These are phyloP conservation scores for Ogataea kodamae DNA, from an alignment of 805 yeast species.

Conservation along the genomic window DNA sequence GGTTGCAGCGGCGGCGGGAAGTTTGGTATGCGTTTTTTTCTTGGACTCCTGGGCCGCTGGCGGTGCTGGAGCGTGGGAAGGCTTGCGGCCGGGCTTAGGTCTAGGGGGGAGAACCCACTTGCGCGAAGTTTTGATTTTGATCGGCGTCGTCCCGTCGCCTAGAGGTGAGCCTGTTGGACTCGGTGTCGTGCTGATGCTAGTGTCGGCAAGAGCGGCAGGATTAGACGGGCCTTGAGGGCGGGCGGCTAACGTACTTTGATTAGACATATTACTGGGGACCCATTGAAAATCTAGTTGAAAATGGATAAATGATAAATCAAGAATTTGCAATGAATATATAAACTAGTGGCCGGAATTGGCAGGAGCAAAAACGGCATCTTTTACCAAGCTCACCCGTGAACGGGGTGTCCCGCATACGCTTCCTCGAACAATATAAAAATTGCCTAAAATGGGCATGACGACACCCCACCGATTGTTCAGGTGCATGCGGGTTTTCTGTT, in stretches of 20 bases:
- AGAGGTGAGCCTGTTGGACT: conserved; percentile 13
- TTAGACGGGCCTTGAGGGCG: conserved; percentile 1
- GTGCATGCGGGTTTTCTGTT: conserved; percentile 1
- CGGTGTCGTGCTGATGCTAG: conserved; percentile 13
- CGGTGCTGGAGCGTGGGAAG: conserved; percentile 27
- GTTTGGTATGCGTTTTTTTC: conserved; percentile 10
- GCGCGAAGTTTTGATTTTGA: conserved; percentile 57
- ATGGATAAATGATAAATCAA: conserved; percentile 4
- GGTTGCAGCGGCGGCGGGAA: conserved; percentile 3
- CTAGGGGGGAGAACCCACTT: conserved; percentile 85
- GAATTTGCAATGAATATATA: conserved; percentile 12
- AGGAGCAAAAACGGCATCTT: conserved; percentile 10
- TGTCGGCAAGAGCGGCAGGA: conserved; percentile 6
- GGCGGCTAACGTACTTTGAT: conserved; percentile 8
- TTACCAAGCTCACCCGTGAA: conserved; percentile 6
- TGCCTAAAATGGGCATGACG: too few species aligned
- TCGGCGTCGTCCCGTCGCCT: conserved; percentile 14
- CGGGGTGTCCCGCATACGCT: conserved; percentile 10
- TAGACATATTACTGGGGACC: conserved; percentile 7
- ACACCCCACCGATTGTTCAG: conserved; percentile 10
- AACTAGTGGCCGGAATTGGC: conserved; percentile 11
- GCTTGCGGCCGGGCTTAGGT: conserved; percentile 70
- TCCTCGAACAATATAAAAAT: too few species aligned
- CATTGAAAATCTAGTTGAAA: conserved; percentile 2
- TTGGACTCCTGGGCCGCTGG: conserved; percentile 6